Base-by-base conservation (phyloP, 352 stramenopile species). In the Globisporangium cederbergense region DNA sequence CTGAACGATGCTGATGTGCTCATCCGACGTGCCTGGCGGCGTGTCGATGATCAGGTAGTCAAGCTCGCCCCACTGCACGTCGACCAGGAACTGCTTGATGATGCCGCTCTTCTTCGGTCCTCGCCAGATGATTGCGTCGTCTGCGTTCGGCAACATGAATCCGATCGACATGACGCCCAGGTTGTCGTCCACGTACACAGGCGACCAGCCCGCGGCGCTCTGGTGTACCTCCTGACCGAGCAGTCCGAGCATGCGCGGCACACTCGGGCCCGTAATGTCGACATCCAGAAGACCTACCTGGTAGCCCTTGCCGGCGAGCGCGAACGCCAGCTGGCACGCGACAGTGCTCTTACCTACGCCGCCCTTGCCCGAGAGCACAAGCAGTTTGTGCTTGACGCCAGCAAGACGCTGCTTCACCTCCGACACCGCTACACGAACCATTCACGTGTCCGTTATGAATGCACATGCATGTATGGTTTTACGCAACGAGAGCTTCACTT, bases 21-120 rank as follows among this genome's bases (percentile, higher is more conserved):
- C 98, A 71, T 99, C 98, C 38, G 93, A 99, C 18, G 98, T 99
- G 51, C 98, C 98, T 8, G 98, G 98, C 4, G 98, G 98, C 66
- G 97, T 99, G 78, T 99, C 98, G 43, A 99, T 97, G 70, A 99
- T 98, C 45, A 99, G 80, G 74, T 99, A 99, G 83, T 99, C 98
- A 47, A 99, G 89, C 40, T 98, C 82, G 18, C 97, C 98, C 98
- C 98, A 99, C 80, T 99, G 95, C 14, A 99, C 98, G 67, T 99
- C 95, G 16, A 98, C 99, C 40, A 99, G 86, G 77, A 99, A 99
- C 81, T 99, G 98, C 83, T 99, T 99, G 81, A 99, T 99, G 43
- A 99, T 91, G 43, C 95, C 98, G 80, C 99, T 99, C 81, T 99
- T 99, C 77, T 98, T 95, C 11, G 98, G 98, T 20, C 98, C 98